Evolutionary conservation across 2,329 filamentous ascomycete genomes (phyloP).

Genomic region (Herpotrichia juniperi): DNA sequence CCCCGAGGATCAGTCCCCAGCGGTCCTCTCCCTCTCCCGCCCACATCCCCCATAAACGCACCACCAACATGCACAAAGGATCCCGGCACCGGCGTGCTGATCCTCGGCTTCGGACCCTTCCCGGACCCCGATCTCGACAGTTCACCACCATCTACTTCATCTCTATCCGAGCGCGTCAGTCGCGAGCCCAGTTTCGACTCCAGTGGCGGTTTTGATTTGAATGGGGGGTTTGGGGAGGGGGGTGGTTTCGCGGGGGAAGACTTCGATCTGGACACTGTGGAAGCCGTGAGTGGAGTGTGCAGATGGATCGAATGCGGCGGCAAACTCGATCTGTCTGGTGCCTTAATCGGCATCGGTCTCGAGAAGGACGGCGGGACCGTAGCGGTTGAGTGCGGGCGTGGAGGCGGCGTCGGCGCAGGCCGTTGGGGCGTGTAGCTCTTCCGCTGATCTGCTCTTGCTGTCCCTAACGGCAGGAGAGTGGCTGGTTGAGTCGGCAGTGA

Average conservation of each 20-base stretch:
- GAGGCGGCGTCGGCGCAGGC: not conserved
- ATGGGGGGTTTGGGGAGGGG: not conserved
- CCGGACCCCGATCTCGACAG: not conserved
- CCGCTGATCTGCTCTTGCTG: not conserved
- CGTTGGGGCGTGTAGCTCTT: not conserved
- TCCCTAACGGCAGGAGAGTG: not conserved
- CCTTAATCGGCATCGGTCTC: too few relatives aligned
- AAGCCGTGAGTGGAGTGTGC: not conserved
- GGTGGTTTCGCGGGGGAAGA: not conserved
- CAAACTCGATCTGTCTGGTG: too few relatives aligned
- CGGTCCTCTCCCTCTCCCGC: constrained; percentile 2
- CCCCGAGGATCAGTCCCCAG: constrained; percentile 6
- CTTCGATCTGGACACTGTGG: not conserved
- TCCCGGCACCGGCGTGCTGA: constrained; percentile 15
- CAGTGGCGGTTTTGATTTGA: not conserved
- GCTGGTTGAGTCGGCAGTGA: not conserved
- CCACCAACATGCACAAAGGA: constrained; percentile 13
- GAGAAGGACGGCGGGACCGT: not conserved
- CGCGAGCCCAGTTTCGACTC: not conserved
- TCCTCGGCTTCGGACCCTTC: constrained; percentile 2
- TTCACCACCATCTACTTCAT: too few relatives aligned
- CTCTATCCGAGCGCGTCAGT: not conserved
- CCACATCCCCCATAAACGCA: constrained; percentile 1
- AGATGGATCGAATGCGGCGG: not conserved
- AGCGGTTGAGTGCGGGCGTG: not conserved